These are phyloP conservation scores for Lepidium aucheri DNA, from an alignment of 345 rosid species.

Conservation along the genomic window DNA sequence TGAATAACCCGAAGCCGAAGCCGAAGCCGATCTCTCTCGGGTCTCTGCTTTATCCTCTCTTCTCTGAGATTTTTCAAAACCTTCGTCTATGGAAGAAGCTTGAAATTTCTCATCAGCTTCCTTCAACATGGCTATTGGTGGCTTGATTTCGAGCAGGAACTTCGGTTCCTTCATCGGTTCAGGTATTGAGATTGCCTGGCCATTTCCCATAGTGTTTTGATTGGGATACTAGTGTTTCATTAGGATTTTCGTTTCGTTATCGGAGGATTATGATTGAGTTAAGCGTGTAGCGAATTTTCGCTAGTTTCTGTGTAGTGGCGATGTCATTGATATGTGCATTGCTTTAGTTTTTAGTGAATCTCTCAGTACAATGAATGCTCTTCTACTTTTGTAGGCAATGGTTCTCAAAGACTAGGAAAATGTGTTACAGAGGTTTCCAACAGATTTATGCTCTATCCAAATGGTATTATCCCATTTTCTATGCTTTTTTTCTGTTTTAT, in stretches of 20 bases:
- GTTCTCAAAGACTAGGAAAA: slow-evolving; percentile 20
- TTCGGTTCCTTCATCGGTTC: slow-evolving; percentile 49
- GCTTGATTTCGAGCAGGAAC: slow-evolving; percentile 62
- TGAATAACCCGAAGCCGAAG: neutral
- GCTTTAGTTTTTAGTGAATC: neutral
- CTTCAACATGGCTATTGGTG: slow-evolving; percentile 64
- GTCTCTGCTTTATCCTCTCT: slow-evolving; percentile 25
- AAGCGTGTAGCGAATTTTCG: no score
- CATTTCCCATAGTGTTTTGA: neutral
- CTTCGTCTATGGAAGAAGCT: slow-evolving; percentile 28
- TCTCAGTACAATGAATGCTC: neutral
- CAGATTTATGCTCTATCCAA: slow-evolving; percentile 20
- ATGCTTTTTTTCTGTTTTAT: neutral
- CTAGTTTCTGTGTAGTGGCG: no score
- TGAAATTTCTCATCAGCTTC: neutral
- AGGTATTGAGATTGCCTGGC: slow-evolving; percentile 32
- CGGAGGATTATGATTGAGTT: no score
- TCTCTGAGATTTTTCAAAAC: slow-evolving; percentile 10
- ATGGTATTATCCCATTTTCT: slow-evolving; percentile 11
- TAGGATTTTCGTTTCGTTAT: no score
- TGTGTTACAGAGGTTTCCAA: slow-evolving; percentile 17
- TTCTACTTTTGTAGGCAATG: slow-evolving; percentile 34
- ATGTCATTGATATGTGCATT: neutral
- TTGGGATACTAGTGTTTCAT: no score
- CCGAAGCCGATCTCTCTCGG: neutral